Evolutionary conservation across 208 protist genomes (phyloP).

Genomic region (Leishmania tarentolae): DNA sequence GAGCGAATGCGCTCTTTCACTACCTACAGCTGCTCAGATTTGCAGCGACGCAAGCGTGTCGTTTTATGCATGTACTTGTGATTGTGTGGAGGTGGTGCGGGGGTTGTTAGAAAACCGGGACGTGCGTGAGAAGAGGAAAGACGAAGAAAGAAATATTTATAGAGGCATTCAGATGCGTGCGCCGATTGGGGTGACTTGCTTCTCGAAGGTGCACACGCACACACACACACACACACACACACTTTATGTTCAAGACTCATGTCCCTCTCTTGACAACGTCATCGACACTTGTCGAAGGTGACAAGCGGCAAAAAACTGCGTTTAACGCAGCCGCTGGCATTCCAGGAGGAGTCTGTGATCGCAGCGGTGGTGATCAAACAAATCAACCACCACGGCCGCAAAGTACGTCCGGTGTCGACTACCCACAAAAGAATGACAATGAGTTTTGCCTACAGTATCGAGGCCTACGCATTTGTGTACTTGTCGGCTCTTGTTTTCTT

Average conservation of each 20-base stretch:
- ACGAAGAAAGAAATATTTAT: not conserved
- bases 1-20: not conserved
- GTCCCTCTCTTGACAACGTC: not conserved
- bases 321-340: not conserved
- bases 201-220: not conserved
- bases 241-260: not conserved
- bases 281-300: not conserved
- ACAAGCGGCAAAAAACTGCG: not conserved
- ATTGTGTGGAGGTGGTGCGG: not conserved
- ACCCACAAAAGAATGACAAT: not conserved
- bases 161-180: not conserved
- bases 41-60: not conserved
- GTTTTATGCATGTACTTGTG: not conserved
- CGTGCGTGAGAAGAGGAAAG: not conserved
- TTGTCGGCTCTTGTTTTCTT: not conserved
- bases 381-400: not conserved
- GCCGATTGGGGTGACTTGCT: not conserved
- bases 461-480: not conserved
- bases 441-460: not conserved
- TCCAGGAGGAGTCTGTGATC: not conserved
- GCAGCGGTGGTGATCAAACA: not conserved
- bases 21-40: not conserved
- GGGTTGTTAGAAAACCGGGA: not conserved
- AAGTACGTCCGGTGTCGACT: not conserved
- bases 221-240: not conserved